phyloP scores from a whole-genome alignment of 805 yeast species.

The Zygoascus ofunaensis region DNA sequence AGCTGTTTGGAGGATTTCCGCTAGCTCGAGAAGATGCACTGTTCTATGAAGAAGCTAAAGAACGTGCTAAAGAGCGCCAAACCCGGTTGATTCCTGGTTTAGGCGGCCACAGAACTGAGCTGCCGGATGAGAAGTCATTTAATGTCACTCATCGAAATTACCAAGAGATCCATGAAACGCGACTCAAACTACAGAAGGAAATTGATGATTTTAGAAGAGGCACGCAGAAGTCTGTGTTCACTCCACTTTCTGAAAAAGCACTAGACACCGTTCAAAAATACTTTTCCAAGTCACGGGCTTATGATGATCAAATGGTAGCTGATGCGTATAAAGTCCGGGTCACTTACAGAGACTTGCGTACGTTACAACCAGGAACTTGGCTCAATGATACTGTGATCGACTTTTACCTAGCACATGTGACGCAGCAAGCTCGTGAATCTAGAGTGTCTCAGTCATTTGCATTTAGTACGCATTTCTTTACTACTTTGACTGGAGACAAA shows the following conservation, averaged over 20 bases:
- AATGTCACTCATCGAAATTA: not conserved
- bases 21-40: not conserved
- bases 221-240: not conserved
- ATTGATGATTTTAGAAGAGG: not conserved
- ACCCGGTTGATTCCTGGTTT: not conserved
- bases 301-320: not conserved
- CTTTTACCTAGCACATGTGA: conserved; percentile 53
- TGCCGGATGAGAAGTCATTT: not conserved
- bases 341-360: conserved; percentile 54
- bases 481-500: conserved; percentile 48
- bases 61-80: not conserved
- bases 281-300: not conserved
- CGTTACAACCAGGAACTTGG: conserved; percentile 69
- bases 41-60: not conserved
- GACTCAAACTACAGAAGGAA: not conserved
- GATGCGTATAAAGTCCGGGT: conserved; percentile 43
- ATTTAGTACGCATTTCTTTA: conserved; percentile 83
- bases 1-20: not conserved
- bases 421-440: conserved; percentile 34
- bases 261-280: not conserved
- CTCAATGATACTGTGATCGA: conserved; percentile 87
- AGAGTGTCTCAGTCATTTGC: conserved; percentile 40
- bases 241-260: not conserved
- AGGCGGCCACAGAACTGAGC: not conserved
- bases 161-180: not conserved